Conservation (phyloP, 2,329 filamentous ascomycete genomes). For the Proliferodiscus dingleyae region DNA sequence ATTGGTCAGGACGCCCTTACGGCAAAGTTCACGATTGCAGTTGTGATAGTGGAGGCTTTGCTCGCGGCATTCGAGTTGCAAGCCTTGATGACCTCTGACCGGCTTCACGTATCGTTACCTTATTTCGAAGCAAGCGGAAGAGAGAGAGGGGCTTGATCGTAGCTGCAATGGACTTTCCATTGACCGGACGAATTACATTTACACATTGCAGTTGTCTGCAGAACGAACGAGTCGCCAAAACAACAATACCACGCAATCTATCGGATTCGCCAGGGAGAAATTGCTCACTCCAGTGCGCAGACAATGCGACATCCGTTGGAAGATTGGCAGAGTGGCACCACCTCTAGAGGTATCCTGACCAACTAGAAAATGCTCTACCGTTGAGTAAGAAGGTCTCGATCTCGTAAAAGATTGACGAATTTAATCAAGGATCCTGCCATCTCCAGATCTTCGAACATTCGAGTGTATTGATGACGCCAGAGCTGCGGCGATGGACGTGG, state of each 20-base stretch:
- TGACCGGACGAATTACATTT: too few species aligned
- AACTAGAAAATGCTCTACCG: slow-evolving; percentile 9
- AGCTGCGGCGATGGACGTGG: neutral
- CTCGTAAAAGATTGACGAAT: slow-evolving; percentile 5
- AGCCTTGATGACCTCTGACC: slow-evolving; percentile 1
- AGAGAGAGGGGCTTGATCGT: neutral
- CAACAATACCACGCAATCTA: too few species aligned
- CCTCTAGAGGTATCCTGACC: neutral
- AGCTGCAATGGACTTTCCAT: neutral
- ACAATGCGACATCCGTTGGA: slow-evolving; percentile 6
- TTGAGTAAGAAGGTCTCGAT: neutral
- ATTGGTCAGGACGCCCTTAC: slow-evolving; percentile 10
- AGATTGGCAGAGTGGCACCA: slow-evolving; percentile 6
- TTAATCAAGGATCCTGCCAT: slow-evolving; percentile 9
- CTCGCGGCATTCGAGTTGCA: slow-evolving; percentile 5
- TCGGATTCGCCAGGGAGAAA: neutral
- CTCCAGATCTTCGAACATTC: neutral
- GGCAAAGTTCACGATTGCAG: slow-evolving; percentile 6
- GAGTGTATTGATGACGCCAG: slow-evolving; percentile 10
- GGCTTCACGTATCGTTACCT: slow-evolving; percentile 1
- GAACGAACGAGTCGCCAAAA: too few species aligned
- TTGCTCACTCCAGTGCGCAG: neutral
- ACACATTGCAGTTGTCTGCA: neutral
- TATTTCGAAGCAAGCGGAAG: neutral
- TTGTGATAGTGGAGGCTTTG: slow-evolving; percentile 1